Evolutionary conservation across 2,329 filamentous ascomycete genomes (phyloP).

Genomic region (Exophiala alcalophila): DNA sequence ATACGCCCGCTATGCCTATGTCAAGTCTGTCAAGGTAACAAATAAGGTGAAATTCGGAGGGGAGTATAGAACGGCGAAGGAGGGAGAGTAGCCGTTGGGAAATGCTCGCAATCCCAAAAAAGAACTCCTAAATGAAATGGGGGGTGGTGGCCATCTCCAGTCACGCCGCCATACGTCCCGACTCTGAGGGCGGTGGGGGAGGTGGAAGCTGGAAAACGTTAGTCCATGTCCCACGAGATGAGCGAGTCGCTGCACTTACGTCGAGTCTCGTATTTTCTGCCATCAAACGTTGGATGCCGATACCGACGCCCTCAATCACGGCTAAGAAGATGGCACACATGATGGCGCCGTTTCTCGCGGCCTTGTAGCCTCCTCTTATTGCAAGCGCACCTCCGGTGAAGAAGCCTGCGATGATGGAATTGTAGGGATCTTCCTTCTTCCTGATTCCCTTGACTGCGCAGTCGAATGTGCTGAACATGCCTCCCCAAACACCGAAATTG

Average conservation of each 20-base stretch:
- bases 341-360: constrained; percentile 91
- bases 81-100: no score
- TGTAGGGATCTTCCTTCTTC: constrained; percentile 97
- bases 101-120: no score
- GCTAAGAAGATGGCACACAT: constrained; percentile 91
- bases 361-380: constrained; percentile 85
- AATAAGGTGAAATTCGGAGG: constrained; percentile 16
- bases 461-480: constrained; percentile 92
- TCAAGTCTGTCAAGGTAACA: constrained; percentile 8
- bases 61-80: constrained; percentile 27
- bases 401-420: constrained; percentile 96
- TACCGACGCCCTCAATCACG: constrained; percentile 96
- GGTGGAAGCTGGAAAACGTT: constrained; percentile 30
- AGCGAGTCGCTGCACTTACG: constrained; percentile 44
- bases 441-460: constrained; percentile 91
- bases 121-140: constrained; percentile 27
- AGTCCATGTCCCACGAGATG: constrained; percentile 2
- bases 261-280: constrained; percentile 83
- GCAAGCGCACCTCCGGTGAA: constrained; percentile 92
- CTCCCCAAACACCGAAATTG: constrained; percentile 98
- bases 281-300: constrained; percentile 93
- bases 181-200: constrained; percentile 30
- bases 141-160: constrained; percentile 27
- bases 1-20: constrained; percentile 27
- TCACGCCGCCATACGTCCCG: constrained; percentile 30